These are phyloP conservation scores for Theileria annulata DNA, from an alignment of 169 alveolate species.

Conservation along the genomic window DNA sequence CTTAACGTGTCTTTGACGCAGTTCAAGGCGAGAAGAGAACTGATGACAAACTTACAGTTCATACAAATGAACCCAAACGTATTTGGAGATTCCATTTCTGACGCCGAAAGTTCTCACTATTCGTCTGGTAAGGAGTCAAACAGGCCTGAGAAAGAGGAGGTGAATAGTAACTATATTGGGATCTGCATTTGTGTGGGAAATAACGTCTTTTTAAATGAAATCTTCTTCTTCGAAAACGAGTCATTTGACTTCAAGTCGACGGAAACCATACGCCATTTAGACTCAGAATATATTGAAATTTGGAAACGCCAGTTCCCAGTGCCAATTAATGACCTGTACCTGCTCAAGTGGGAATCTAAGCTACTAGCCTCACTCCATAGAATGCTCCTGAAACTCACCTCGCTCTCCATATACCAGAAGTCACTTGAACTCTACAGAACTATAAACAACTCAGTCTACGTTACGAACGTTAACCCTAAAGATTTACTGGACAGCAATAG, in stretches of 20 bases:
- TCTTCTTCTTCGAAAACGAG: constrained; percentile 8
- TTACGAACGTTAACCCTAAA: neutral
- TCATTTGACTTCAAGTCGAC: neutral
- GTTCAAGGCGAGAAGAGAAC: constrained; percentile 77
- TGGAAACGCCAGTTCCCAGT: constrained; percentile 78
- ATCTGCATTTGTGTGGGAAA: constrained; percentile 80
- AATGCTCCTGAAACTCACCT: constrained; percentile 59
- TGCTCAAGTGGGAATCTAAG: constrained; percentile 74
- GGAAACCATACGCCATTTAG: constrained; percentile 7
- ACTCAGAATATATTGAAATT: constrained; percentile 69
- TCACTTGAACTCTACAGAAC: constrained; percentile 76
- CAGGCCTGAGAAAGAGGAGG: neutral
- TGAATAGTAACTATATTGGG: constrained; percentile 39
- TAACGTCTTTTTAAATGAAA: constrained; percentile 32
- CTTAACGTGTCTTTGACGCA: constrained; percentile 82
- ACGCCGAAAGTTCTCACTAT: neutral
- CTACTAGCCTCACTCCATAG: constrained; percentile 68
- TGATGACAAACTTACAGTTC: constrained; percentile 75
- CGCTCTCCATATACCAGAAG: constrained; percentile 77
- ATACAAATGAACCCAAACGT: constrained; percentile 72
- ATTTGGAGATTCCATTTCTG: constrained; percentile 42
- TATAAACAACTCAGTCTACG: constrained; percentile 49
- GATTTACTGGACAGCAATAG: neutral
- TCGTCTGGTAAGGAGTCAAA: neutral
- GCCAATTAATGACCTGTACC: constrained; percentile 72